A percentile compares a stretch with the other conserved stretches of the same genome.
Evolutionary conservation across 805 yeast genomes (phyloP).

Genomic region (Metschnikowia bowlesiae): DNA sequence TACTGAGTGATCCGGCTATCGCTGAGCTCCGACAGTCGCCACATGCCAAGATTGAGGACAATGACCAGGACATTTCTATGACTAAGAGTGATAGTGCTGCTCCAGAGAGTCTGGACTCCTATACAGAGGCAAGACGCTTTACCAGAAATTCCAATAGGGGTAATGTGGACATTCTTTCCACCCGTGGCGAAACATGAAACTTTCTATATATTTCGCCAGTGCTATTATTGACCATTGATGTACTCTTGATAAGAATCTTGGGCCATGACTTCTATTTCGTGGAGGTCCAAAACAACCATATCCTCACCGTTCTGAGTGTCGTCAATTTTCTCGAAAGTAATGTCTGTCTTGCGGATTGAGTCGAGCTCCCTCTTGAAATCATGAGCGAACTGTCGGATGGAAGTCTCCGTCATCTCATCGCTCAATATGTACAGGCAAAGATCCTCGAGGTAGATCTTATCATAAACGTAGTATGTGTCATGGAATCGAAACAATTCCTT

Average conservation of each 20-base stretch:
- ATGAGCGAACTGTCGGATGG: slow-evolving; percentile 59
- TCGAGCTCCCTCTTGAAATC: slow-evolving; percentile 50
- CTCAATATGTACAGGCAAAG: slow-evolving; percentile 68
- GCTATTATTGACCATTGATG: background rate
- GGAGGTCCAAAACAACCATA: slow-evolving; percentile 16
- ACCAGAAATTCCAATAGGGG: background rate
- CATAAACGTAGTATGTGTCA: slow-evolving; percentile 81
- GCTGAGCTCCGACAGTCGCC: slow-evolving; percentile 1
- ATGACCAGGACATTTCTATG: slow-evolving; percentile 16
- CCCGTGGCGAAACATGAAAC: background rate
- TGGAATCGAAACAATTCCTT: slow-evolving; percentile 77
- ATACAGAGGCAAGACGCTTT: slow-evolving; percentile 1
- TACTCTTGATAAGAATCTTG: slow-evolving; percentile 11
- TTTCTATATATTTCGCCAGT: background rate
- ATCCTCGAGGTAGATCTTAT: slow-evolving; percentile 72
- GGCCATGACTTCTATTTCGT: slow-evolving; percentile 17
- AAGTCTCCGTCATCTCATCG: slow-evolving; percentile 54
- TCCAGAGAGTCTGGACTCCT: background rate
- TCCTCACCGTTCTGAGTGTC: slow-evolving; percentile 18
- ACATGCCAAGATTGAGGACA: slow-evolving; percentile 1
- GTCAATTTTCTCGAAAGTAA: slow-evolving; percentile 53
- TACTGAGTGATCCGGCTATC: slow-evolving; percentile 10
- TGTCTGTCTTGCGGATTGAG: slow-evolving; percentile 37
- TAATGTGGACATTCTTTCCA: slow-evolving; percentile 1
- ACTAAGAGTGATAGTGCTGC: slow-evolving; percentile 10